Evolutionary conservation across 306 rosid genomes (phyloP).

Genomic region (Mimosa bimucronata): DNA sequence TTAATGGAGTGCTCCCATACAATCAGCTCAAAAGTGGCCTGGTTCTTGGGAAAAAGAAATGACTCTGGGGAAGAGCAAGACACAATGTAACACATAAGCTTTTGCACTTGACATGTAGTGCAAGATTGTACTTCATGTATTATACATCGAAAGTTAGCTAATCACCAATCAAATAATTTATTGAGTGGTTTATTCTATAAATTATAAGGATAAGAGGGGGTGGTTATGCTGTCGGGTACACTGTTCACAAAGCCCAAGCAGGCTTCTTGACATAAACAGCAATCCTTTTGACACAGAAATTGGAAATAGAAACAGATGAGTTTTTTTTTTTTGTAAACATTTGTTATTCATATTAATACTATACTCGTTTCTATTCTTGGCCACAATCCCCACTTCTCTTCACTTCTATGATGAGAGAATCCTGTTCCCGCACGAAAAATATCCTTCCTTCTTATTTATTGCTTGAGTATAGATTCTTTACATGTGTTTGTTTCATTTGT

Average conservation of each 20-base stretch:
- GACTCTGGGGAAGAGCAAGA: slow-evolving; percentile 54
- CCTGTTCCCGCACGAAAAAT: too few species aligned
- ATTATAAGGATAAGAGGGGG: background rate
- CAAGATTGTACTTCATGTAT: background rate
- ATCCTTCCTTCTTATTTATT: too few species aligned
- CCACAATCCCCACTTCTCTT: background rate
- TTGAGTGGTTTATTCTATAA: slow-evolving; percentile 37
- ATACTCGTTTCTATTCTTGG: background rate
- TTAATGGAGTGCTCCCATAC: slow-evolving; percentile 61
- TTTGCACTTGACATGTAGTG: slow-evolving; percentile 33
- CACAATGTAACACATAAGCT: slow-evolving; percentile 45
- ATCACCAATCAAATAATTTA: slow-evolving; percentile 5
- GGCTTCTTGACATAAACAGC: background rate
- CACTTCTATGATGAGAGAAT: too few species aligned
- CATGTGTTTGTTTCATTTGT: too few species aligned
- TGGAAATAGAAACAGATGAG: background rate
- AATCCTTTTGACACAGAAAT: background rate
- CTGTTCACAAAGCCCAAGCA: background rate
- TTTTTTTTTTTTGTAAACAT: background rate
- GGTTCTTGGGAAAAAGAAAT: slow-evolving; percentile 59
- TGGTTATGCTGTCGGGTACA: background rate
- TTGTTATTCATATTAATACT: background rate
- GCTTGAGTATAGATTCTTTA: too few species aligned
- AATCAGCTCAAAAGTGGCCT: slow-evolving; percentile 50
- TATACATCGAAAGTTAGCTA: slow-evolving; percentile 16